Evolutionary conservation across 164 flowering plant genomes (phyloP), one percentile per base, ranked within the genome.

Genomic region (Dillenia turbinata): DNA sequence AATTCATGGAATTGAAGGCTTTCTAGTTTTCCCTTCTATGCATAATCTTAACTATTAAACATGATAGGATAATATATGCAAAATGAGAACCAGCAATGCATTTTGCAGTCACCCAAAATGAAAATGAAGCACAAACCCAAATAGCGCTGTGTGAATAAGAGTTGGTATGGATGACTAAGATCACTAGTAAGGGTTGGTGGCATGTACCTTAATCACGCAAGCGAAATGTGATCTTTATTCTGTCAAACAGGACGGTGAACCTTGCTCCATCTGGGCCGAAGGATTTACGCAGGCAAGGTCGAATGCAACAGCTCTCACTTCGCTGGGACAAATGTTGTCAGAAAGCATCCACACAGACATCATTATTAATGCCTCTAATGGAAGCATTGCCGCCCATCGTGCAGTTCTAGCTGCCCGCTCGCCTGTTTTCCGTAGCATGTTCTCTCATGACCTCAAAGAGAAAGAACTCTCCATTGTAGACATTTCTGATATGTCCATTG

Each of bases 381-480:
- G 98, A 52, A 83, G 76, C 74, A 72, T 86, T 13, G 72, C 76
- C 33, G 96, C 96, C 9, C 99, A 94, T 68, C 88, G 90, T 8
- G 95, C 97, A 12, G 74, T 94, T 47, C 90, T 94, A 10, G 85
- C 96, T 16, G 64, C 96, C 44, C 58, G 93, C 14, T 94, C 99
- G 19, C 93, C 97, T 26, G 97, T 94, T 43, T 94, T 94, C 60
- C 72, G 75, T 62, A 85, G 93, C 83, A 94, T 94, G 98, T 94
- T 91, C 68, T 79, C 89, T 0, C 95, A 94, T 69, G 77, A 91
- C 73, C 85, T 94, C 66, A 84, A 80, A 71, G 99, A 94, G 81
- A 91, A 86, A 70, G 88, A 89, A 60, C 74, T 80, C 12, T 90
- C 98, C 9, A 71, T 85, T 17, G 60, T 91, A 44, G 71, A 91